Base-by-base conservation (phyloP, 176 grass and related monocot genomes). In the Pharus latifolius region DNA sequence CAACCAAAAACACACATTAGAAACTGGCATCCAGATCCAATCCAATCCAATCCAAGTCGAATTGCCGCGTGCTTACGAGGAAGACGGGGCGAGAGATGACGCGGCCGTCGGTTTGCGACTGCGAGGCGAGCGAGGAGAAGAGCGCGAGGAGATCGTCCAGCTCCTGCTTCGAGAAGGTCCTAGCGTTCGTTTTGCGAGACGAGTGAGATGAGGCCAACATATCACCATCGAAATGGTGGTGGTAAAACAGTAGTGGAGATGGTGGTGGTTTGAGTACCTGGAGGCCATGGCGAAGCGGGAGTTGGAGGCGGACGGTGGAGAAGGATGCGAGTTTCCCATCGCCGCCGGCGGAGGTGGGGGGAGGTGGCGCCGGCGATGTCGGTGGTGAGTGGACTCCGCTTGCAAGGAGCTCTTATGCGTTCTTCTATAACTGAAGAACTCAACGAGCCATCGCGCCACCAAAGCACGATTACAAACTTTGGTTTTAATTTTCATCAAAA, bases 141-240 rank as follows among this genome's bases (percentile, higher is more conserved):
- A 85, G 67, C 24, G 56, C 80, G 52, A 81, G 80, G 60, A 92
- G 81, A 67, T 62, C 78, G 56, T 90, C 89, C 60, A 98, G 54
- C 74, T 90, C 89, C 82, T 98, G 89, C 55, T 85, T 83, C 17
- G 94, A 73, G 69, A 98, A 98, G 50, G 94, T 83, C 86, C 94
- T 98, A 40, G 33, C 16, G 52, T 53, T 58, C 38, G 19, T 3
- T 53, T 14, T 38, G 64, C 64, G 75, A 73, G 67, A 65, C 59
- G 49, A 43, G n/a, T 32, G 19, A 1, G 20, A 2, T 29, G 43
- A 62, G 19, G 35, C 25, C 32, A 19, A 34, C 50, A 17, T 56
- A 60, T 42, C 41, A 66, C 38, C 9, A 53, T 12, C 0, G 72
- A 2, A 43, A 28, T 17, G 45, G 69, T 24, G 13, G 37, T 12